Evolutionary conservation across 495 filamentous ascomycete genomes (phyloP).

Genomic region (Cercophora sp.): DNA sequence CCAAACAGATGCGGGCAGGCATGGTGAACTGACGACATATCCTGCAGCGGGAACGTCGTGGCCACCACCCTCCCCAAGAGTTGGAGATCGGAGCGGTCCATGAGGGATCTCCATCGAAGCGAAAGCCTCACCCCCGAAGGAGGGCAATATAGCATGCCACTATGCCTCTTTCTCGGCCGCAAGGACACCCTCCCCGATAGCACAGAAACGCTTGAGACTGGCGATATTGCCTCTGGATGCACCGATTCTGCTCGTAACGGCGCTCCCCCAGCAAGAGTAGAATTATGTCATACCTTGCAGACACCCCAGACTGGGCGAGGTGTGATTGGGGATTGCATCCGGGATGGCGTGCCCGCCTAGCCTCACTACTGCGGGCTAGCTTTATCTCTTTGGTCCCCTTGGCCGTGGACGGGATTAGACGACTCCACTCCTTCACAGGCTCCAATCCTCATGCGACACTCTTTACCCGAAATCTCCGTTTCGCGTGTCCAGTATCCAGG

Average conservation of each 20-base stretch:
- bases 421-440: background rate
- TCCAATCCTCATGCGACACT: conserved; percentile 2
- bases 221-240: too few species aligned
- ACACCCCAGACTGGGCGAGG: background rate
- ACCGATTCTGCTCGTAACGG: too few species aligned
- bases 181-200: too few species aligned
- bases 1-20: too few species aligned
- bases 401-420: background rate
- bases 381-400: conserved; percentile 5
- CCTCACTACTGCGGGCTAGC: conserved; percentile 3
- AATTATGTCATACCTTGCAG: conserved; percentile 12
- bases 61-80: too few species aligned
- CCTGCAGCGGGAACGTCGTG: background rate
- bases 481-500: too few species aligned
- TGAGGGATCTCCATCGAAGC: background rate
- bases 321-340: conserved; percentile 11
- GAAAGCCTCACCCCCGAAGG: background rate
- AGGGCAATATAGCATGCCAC: background rate
- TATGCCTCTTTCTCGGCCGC: too few species aligned
- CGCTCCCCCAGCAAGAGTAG: background rate
- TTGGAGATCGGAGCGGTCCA: too few species aligned
- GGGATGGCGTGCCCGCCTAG: conserved; percentile 2
- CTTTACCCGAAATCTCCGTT: conserved; percentile 1
- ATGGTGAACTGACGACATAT: background rate
- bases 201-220: background rate